Evolutionary conservation across 1,284 basidiomycete species (phyloP).

Genomic region (Pseudozyma sp.): DNA sequence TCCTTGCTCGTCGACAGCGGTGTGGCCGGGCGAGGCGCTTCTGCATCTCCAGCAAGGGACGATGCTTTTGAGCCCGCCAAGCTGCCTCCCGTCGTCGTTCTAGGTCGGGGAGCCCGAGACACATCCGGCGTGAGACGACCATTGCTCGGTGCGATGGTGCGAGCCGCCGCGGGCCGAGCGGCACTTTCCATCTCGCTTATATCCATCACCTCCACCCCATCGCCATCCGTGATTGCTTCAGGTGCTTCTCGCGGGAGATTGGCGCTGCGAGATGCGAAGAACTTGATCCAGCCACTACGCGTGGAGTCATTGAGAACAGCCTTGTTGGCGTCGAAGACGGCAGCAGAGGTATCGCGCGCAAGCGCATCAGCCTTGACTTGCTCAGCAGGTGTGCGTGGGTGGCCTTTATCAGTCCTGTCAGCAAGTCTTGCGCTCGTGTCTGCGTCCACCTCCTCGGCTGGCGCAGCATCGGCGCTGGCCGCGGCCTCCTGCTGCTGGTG

Average conservation of each 20-base stretch:
- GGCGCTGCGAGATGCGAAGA: conserved; percentile 55
- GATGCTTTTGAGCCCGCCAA: conserved; percentile 25
- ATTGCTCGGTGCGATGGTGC: conserved; percentile 8
- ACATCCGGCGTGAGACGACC: conserved; percentile 18
- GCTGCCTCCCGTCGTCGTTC: conserved; percentile 18
- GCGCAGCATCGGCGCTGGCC: background rate
- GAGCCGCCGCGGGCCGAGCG: conserved; percentile 7
- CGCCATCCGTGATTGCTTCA: conserved; percentile 29
- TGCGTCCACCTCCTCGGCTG: background rate
- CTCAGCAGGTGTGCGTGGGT: conserved; percentile 56
- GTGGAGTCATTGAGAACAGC: conserved; percentile 58
- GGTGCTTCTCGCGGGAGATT: conserved; percentile 23
- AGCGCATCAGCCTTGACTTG: conserved; percentile 64
- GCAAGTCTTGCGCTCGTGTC: background rate
- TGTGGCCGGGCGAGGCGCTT: conserved; percentile 8
- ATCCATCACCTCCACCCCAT: conserved; percentile 63
- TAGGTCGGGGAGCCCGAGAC: conserved; percentile 10
- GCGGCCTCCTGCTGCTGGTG: conserved; percentile 26
- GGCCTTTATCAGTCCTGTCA: background rate
- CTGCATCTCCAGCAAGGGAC: conserved; percentile 27
- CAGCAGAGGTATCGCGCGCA: conserved; percentile 34
- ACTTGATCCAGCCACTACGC: conserved; percentile 56
- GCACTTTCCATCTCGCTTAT: conserved; percentile 41
- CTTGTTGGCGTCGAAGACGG: conserved; percentile 40
- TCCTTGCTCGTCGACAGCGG: conserved; percentile 43